phyloP scores from a whole-genome alignment of 1,139 yeast species.

The Debaryomyces coudertii region DNA sequence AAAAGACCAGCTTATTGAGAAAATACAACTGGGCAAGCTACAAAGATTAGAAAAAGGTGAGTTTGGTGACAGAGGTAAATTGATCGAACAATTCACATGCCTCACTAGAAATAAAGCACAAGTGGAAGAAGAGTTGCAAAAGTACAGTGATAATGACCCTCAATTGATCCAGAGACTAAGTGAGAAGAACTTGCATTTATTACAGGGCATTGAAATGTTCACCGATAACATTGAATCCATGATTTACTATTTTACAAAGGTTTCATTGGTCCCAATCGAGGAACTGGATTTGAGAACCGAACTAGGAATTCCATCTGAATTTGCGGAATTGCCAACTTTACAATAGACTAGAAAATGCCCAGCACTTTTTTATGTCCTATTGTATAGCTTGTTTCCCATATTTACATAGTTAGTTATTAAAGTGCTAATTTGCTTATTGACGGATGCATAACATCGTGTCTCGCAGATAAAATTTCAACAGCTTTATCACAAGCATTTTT shows the following conservation, averaged over 20 bases:
- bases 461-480: not conserved
- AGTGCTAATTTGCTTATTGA: not conserved
- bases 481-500: not conserved
- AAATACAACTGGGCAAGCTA: constrained; percentile 10
- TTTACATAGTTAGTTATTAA: not conserved
- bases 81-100: constrained; percentile 7
- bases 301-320: constrained; percentile 20
- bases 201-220: constrained; percentile 17
- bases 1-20: constrained; percentile 7
- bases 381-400: not conserved
- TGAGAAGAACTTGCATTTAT: constrained; percentile 6
- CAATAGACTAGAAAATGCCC: not conserved
- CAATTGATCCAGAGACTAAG: constrained; percentile 6
- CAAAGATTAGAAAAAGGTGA: constrained; percentile 10
- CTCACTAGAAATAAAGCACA: constrained; percentile 1
- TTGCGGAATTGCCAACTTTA: constrained; percentile 15
- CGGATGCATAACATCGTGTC: not conserved
- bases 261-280: constrained; percentile 11
- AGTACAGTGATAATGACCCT: constrained; percentile 10
- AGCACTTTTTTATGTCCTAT: not conserved
- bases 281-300: constrained; percentile 16
- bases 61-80: constrained; percentile 9
- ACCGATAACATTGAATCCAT: constrained; percentile 20
- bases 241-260: constrained; percentile 17
- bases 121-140: constrained; percentile 8